A percentile compares a stretch with the other conserved stretches of the same genome.
Evolutionary conservation across 371 early-diverging fungal genomes (phyloP).

Genomic region (Dichotomocladium elegans): DNA sequence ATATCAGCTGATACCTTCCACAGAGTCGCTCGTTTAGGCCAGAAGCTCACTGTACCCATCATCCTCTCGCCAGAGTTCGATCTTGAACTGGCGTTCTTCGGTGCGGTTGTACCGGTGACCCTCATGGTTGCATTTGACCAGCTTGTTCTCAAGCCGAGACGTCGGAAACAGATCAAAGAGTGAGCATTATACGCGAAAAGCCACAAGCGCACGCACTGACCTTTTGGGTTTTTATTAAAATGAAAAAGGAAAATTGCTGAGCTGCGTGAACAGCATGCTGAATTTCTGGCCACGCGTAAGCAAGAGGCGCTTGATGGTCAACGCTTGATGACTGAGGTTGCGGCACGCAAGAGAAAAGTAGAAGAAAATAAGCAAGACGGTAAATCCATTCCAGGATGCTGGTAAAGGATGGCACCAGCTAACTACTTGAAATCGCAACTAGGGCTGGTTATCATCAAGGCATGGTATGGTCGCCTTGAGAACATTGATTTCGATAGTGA

Average conservation of each 20-base stretch:
- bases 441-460: conserved; percentile 85
- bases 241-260: conserved; percentile 63
- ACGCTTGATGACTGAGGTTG: conserved; percentile 65
- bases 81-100: conserved; percentile 61
- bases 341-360: conserved; percentile 60
- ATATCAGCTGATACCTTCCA: conserved; percentile 1
- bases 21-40: conserved; percentile 81
- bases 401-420: too few relatives aligned
- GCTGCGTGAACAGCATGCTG: conserved; percentile 74
- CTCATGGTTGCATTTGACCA: conserved; percentile 65
- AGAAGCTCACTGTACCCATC: conserved; percentile 80
- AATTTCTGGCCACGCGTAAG: conserved; percentile 66
- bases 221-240: neutral
- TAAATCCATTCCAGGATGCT: too few relatives aligned
- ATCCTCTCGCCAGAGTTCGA: conserved; percentile 73
- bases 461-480: conserved; percentile 76
- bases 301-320: conserved; percentile 79
- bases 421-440: neutral
- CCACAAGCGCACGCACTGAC: neutral
- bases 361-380: conserved; percentile 67
- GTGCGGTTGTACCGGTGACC: conserved; percentile 63
- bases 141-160: conserved; percentile 64
- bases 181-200: conserved; percentile 26
- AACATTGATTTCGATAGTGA: conserved; percentile 20
- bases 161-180: conserved; percentile 57